phyloP scores from a whole-genome alignment of 1,284 basidiomycete genomes.

The Filobasidium uniguttulatum region DNA sequence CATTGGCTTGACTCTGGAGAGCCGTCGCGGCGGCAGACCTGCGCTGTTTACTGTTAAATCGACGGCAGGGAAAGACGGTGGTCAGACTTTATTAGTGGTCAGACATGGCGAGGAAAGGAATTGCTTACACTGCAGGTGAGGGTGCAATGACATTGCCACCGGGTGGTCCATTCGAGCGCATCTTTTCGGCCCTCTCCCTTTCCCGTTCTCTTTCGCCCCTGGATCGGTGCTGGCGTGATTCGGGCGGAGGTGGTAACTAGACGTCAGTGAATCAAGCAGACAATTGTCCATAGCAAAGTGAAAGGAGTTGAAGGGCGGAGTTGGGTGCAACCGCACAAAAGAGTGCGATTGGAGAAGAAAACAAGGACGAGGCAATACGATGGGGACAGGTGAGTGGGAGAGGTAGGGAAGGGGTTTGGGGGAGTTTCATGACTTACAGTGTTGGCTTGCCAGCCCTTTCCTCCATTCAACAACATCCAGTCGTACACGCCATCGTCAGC shows the following conservation, averaged over 20 bases:
- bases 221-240: slow-evolving; percentile 32
- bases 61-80: background rate
- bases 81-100: background rate
- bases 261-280: slow-evolving; percentile 4
- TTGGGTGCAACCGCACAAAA: background rate
- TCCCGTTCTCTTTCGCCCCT: slow-evolving; percentile 35
- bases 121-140: slow-evolving; percentile 19
- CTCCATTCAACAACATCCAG: slow-evolving; percentile 79
- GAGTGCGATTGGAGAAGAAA: background rate
- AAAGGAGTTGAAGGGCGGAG: background rate
- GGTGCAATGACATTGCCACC: slow-evolving; percentile 16
- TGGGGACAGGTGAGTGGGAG: background rate
- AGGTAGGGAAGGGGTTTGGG: background rate
- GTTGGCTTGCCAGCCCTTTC: slow-evolving; percentile 86
- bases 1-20: slow-evolving; percentile 26
- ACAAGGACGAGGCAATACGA: background rate
- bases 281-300: background rate
- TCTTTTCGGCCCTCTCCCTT: slow-evolving; percentile 38
- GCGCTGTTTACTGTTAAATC: slow-evolving; percentile 18
- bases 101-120: background rate
- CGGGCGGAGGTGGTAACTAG: slow-evolving; percentile 15
- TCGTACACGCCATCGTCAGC: slow-evolving; percentile 78
- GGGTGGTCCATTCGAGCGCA: slow-evolving; percentile 30
- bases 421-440: slow-evolving; percentile 46
- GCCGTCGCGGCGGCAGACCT: slow-evolving; percentile 27